phyloP scores from a whole-genome alignment of 2,329 filamentous ascomycete genomes.

The Aspergillus niger region DNA sequence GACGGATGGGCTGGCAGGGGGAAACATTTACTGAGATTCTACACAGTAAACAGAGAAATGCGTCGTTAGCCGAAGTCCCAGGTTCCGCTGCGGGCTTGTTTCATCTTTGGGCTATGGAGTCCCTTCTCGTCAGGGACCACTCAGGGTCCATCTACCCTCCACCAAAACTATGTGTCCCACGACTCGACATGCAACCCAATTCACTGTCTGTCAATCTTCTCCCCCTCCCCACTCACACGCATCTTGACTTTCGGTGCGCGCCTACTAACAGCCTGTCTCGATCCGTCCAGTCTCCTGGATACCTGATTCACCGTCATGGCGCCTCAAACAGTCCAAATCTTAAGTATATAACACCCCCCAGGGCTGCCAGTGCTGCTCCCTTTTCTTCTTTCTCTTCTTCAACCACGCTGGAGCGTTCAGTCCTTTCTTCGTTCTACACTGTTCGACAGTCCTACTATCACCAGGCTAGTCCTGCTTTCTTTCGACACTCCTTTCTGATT shows the following conservation, averaged over 20 bases:
- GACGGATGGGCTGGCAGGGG: not conserved
- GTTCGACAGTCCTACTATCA: slow-evolving; percentile 28
- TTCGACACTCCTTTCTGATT: slow-evolving; percentile 25
- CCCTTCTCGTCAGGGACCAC: not conserved
- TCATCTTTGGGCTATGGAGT: not conserved
- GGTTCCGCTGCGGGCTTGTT: not conserved
- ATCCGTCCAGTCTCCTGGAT: not conserved
- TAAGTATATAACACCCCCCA: slow-evolving; percentile 23
- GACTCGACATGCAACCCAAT: not conserved
- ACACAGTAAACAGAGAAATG: not conserved
- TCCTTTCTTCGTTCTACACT: slow-evolving; percentile 22
- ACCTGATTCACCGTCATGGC: not conserved
- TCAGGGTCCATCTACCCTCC: not conserved
- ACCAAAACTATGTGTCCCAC: not conserved
- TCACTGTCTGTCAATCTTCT: not conserved
- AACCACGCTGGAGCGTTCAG: slow-evolving; percentile 27
- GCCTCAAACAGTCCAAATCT: not conserved
- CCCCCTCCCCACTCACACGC: not conserved
- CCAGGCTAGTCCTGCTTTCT: slow-evolving; percentile 41
- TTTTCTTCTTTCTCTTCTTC: slow-evolving; percentile 14
- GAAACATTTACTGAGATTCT: no score
- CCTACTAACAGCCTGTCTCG: not conserved
- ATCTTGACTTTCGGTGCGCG: not conserved
- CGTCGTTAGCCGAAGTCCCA: not conserved
- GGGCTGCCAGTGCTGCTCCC: slow-evolving; percentile 18